Percentiles rank a stretch among this genome's conserved stretches.
Evolutionary conservation across 139 green algal species (phyloP).

Genomic region (Chlorella sorokiniana): DNA sequence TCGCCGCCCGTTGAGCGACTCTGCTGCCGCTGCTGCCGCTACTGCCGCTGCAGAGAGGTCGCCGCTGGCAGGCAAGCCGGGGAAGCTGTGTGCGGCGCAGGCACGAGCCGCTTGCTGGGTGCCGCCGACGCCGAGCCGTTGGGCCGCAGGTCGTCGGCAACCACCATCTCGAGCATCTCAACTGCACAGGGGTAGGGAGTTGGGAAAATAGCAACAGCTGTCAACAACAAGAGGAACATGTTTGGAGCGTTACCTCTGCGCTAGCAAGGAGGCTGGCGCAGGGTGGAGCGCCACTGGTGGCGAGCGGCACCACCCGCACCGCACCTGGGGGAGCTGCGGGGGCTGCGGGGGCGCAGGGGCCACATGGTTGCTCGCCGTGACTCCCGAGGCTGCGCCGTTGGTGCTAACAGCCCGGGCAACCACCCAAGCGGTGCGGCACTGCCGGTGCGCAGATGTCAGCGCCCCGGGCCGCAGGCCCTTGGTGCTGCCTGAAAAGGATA

Average conservation of each 20-base stretch:
- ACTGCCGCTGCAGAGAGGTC: not conserved
- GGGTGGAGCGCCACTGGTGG: no score
- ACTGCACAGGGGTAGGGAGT: not conserved
- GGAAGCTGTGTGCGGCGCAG: slow-evolving; percentile 4
- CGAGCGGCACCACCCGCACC: not conserved
- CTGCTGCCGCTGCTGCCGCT: not conserved
- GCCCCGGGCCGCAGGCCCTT: no score
- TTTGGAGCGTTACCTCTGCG: no score
- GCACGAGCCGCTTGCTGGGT: slow-evolving; percentile 13
- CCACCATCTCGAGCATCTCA: slow-evolving; percentile 31
- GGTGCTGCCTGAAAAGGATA: no score
- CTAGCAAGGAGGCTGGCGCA: no score
- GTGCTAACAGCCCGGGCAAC: not conserved
- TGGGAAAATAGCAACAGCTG: not conserved
- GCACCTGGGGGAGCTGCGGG: not conserved
- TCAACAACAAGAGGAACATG: no score
- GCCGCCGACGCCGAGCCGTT: not conserved
- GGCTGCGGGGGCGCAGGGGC: not conserved
- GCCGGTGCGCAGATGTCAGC: no score
- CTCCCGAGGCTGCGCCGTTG: not conserved
- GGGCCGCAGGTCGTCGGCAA: slow-evolving; percentile 13
- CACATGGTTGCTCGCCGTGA: not conserved
- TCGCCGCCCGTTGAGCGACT: not conserved
- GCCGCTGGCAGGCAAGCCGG: not conserved
- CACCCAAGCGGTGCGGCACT: not conserved